Conservation (phyloP, 163 green algal species). For the Chloromonas sp. region DNA sequence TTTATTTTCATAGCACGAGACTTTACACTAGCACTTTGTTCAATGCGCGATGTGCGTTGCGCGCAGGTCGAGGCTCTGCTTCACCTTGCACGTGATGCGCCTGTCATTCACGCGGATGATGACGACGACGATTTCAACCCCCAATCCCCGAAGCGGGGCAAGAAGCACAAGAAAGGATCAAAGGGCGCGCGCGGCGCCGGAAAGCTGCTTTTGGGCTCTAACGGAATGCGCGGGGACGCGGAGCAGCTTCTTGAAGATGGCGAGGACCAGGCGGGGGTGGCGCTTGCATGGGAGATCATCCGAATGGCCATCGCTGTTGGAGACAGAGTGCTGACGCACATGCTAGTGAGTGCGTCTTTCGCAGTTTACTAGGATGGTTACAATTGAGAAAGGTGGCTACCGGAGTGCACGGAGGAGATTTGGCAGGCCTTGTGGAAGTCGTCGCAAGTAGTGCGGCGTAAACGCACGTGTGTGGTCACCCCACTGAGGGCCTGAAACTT, state of each 20-base stretch:
- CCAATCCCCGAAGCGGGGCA: too few relatives aligned
- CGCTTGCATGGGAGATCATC: not conserved
- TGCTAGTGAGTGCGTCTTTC: not conserved
- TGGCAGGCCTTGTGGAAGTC: too few relatives aligned
- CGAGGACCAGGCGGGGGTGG: not conserved
- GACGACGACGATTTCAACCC: not conserved
- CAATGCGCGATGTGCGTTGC: not conserved
- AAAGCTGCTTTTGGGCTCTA: not conserved
- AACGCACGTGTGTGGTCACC: too few relatives aligned
- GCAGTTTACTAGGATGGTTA: too few relatives aligned
- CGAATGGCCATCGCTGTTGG: not conserved
- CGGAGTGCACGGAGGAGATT: too few relatives aligned
- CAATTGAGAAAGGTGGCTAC: too few relatives aligned
- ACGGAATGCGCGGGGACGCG: not conserved
- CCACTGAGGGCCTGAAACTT: too few relatives aligned
- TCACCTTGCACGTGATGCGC: not conserved
- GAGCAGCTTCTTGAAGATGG: not conserved
- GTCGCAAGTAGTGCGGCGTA: too few relatives aligned
- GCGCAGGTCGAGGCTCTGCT: constrained; percentile 4
- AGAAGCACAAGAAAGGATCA: too few relatives aligned
- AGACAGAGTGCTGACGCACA: constrained; percentile 2
- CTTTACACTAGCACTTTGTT: too few relatives aligned
- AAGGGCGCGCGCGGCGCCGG: too few relatives aligned
- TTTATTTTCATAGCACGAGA: too few relatives aligned
- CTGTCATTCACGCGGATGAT: not conserved